A percentile compares a stretch with the other conserved stretches of the same genome.
Evolutionary conservation across 441 rosid species (phyloP).

Genomic region (Croton setiger): DNA sequence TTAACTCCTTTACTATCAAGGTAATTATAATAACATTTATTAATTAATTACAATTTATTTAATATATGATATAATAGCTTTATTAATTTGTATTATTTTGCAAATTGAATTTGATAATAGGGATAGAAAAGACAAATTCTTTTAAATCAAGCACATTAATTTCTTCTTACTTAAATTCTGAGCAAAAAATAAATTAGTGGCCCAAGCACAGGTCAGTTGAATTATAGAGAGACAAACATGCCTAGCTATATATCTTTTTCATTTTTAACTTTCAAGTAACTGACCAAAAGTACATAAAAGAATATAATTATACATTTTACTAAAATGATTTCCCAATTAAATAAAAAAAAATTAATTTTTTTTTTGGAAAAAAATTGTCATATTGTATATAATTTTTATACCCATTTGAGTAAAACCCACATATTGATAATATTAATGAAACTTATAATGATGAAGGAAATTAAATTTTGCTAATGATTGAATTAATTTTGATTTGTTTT

Average conservation of each 20-base stretch:
- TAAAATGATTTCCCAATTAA: slow-evolving; percentile 5
- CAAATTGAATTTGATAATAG: not conserved
- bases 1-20: slow-evolving; percentile 94
- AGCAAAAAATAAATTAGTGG: slow-evolving; percentile 5
- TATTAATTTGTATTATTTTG: too few relatives aligned
- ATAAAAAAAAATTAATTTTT: too few relatives aligned
- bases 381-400: too few relatives aligned
- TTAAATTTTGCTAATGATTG: too few relatives aligned
- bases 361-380: too few relatives aligned
- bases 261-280: not conserved
- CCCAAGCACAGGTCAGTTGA: slow-evolving; percentile 3
- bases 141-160: not conserved
- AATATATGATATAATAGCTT: not conserved
- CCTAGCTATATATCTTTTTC: not conserved
- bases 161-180: slow-evolving; percentile 10
- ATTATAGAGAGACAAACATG: slow-evolving; percentile 1
- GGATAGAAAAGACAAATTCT: too few relatives aligned
- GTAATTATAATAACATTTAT: too few relatives aligned
- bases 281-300: slow-evolving; percentile 5
- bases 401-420: too few relatives aligned
- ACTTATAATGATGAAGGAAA: too few relatives aligned
- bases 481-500: slow-evolving; percentile 2
- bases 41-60: not conserved
- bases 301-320: not conserved
- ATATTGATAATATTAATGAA: too few relatives aligned